These are phyloP conservation scores for Wickerhamiella lipophila DNA, from an alignment of 805 yeast genomes.

Conservation along the genomic window DNA sequence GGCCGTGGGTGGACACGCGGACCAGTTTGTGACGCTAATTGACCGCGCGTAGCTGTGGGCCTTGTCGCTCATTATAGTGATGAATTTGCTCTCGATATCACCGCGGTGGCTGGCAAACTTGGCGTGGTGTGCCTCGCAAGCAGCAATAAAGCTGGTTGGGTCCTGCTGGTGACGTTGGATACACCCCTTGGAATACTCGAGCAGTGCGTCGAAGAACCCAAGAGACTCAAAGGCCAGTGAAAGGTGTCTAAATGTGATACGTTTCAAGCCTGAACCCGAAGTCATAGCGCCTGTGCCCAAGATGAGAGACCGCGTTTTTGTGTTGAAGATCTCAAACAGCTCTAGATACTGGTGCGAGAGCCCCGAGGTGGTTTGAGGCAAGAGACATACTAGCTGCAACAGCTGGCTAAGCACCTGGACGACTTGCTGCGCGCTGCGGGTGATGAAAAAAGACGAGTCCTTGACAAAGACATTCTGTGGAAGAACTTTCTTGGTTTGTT, in stretches of 20 bases:
- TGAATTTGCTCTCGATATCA: slow-evolving; percentile 49
- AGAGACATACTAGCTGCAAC: slow-evolving; percentile 42
- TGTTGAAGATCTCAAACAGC: slow-evolving; percentile 40
- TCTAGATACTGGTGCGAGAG: slow-evolving; percentile 29
- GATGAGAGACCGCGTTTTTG: slow-evolving; percentile 46
- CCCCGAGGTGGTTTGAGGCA: slow-evolving; percentile 34
- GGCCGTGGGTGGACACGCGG: slow-evolving; percentile 33
- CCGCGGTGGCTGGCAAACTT: slow-evolving; percentile 47
- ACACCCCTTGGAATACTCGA: slow-evolving; percentile 30
- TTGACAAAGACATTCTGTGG: slow-evolving; percentile 32
- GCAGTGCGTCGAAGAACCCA: slow-evolving; percentile 33
- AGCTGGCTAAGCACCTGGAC: slow-evolving; percentile 38
- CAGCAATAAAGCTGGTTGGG: slow-evolving; percentile 19
- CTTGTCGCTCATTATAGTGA: slow-evolving; percentile 60
- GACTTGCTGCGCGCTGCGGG: slow-evolving; percentile 36
- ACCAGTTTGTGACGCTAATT: slow-evolving; percentile 40
- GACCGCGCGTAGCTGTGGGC: slow-evolving; percentile 39
- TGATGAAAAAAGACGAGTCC: slow-evolving; percentile 45
- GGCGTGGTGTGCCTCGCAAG: slow-evolving; percentile 32
- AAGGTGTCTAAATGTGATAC: slow-evolving; percentile 59
- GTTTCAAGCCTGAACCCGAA: slow-evolving; percentile 54
- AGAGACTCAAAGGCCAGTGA: slow-evolving; percentile 58
- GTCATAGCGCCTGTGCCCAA: slow-evolving; percentile 65
- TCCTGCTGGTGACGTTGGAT: slow-evolving; percentile 24
- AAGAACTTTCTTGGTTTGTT: background rate